These are phyloP conservation scores for Cryptosporidium sp. DNA, from an alignment of 169 alveolate genomes.

Conservation along the genomic window DNA sequence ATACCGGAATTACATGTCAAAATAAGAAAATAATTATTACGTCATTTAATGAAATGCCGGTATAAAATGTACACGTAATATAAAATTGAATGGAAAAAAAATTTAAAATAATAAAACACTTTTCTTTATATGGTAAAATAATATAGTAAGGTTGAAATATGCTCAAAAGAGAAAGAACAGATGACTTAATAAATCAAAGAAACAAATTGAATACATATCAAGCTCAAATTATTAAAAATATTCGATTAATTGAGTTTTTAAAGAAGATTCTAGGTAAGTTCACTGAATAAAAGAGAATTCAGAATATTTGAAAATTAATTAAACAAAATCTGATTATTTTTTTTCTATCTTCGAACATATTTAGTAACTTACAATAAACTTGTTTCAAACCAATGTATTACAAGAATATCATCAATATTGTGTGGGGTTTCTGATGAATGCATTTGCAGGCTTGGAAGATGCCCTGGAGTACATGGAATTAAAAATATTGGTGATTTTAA, in stretches of 20 bases:
- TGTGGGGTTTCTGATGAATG: conserved; percentile 71
- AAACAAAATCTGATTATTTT: not conserved
- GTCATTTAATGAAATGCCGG: conserved; percentile 47
- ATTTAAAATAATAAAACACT: not conserved
- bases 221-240: conserved; percentile 20
- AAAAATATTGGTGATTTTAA: conserved; percentile 18
- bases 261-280: conserved; percentile 65
- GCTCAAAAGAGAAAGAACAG: conserved; percentile 35
- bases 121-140: not conserved
- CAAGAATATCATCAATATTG: conserved; percentile 48
- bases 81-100: not conserved
- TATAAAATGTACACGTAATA: not conserved
- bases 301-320: not conserved
- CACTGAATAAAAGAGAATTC: not conserved
- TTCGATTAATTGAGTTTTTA: conserved; percentile 24
- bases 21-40: conserved; percentile 4
- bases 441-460: conserved; percentile 35
- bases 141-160: not conserved
- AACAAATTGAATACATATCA: conserved; percentile 19
- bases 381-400: not conserved
- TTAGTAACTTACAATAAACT: conserved; percentile 43
- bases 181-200: not conserved
- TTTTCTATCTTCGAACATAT: not conserved
- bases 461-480: conserved; percentile 52
- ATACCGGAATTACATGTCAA: conserved; percentile 63